These are phyloP conservation scores for Solanum piurae DNA, from an alignment of 257 asterid genomes.

Conservation along the genomic window DNA sequence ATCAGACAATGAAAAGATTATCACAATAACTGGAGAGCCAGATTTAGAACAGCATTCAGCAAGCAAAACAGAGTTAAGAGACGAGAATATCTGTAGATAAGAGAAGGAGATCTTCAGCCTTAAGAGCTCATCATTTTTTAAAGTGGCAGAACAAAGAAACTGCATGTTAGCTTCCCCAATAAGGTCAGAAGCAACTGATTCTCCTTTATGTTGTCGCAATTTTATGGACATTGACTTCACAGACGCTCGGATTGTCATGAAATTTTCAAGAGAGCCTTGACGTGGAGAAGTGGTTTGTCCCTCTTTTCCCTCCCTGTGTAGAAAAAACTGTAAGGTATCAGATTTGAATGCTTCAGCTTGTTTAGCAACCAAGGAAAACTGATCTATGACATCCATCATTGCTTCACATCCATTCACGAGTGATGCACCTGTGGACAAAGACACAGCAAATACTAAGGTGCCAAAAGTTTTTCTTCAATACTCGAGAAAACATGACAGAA, in stretches of 20 bases:
- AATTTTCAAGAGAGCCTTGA: conserved; percentile 24
- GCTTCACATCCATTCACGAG: conserved; percentile 47
- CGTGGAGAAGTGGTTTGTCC: conserved; percentile 19
- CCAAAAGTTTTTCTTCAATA: not conserved
- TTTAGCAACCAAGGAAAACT: conserved; percentile 49
- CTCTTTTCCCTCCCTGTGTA: conserved; percentile 31
- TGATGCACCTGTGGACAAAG: conserved; percentile 46
- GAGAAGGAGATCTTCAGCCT: conserved; percentile 45
- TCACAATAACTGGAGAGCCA: conserved; percentile 46
- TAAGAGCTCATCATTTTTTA: conserved; percentile 30
- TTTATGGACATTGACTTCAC: conserved; percentile 50
- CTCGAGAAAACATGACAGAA: not conserved
- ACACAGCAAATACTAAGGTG: not conserved
- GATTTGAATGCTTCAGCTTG: conserved; percentile 42
- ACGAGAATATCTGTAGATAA: conserved; percentile 57
- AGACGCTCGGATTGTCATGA: conserved; percentile 42
- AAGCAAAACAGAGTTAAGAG: conserved; percentile 60
- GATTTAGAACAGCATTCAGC: conserved; percentile 44
- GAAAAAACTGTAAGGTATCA: conserved; percentile 42
- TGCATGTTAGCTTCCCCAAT: conserved; percentile 59
- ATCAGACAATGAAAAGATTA: conserved; percentile 32
- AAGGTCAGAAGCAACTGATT: conserved; percentile 42
- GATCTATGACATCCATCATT: conserved; percentile 43
- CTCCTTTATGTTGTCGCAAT: conserved; percentile 35
- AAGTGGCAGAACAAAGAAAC: conserved; percentile 46